Conservation (phyloP, 2,329 filamentous ascomycete species). For the Microascus cirrosus region DNA sequence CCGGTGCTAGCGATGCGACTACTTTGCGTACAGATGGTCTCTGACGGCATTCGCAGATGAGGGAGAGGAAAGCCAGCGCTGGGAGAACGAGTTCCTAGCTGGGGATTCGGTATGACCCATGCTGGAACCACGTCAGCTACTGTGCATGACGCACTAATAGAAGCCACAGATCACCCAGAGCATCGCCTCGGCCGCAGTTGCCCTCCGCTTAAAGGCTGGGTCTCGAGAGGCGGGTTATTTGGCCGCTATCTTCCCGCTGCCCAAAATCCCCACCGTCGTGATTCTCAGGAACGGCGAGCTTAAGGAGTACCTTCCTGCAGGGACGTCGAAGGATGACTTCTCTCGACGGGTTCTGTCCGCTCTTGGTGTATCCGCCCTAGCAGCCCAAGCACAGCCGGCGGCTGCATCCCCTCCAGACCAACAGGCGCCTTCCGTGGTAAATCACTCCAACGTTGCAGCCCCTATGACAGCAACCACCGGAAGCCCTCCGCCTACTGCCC, state of each 20-base stretch:
- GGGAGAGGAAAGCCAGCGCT: conserved; percentile 54
- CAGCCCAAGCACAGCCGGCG: conserved; percentile 7
- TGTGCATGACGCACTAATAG: neutral
- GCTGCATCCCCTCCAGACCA: conserved; percentile 5
- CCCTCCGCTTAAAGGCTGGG: conserved; percentile 58
- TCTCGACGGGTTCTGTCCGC: conserved; percentile 27
- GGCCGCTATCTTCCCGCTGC: conserved; percentile 71
- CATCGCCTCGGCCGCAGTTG: conserved; percentile 52
- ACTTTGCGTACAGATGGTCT: neutral
- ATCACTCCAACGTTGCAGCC: conserved; percentile 7
- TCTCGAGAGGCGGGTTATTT: conserved; percentile 76
- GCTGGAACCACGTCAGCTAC: neutral
- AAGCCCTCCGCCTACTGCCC: conserved; percentile 7
- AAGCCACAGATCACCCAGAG: conserved; percentile 30
- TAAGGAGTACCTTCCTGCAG: conserved; percentile 62
- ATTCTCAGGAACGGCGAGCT: conserved; percentile 71
- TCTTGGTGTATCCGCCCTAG: conserved; percentile 14
- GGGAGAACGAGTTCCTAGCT: conserved; percentile 60
- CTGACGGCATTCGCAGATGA: conserved; percentile 41
- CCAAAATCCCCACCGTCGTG: conserved; percentile 65
- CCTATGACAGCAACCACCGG: conserved; percentile 4
- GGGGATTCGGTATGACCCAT: conserved; percentile 37
- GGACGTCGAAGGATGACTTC: conserved; percentile 56
- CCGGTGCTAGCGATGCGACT: neutral
- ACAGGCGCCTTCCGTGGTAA: neutral